Percentiles rank a stretch among this genome's conserved stretches.
Evolutionary conservation across 2,329 filamentous ascomycete genomes (phyloP).

Genomic region (Ambrosiella xylebori): DNA sequence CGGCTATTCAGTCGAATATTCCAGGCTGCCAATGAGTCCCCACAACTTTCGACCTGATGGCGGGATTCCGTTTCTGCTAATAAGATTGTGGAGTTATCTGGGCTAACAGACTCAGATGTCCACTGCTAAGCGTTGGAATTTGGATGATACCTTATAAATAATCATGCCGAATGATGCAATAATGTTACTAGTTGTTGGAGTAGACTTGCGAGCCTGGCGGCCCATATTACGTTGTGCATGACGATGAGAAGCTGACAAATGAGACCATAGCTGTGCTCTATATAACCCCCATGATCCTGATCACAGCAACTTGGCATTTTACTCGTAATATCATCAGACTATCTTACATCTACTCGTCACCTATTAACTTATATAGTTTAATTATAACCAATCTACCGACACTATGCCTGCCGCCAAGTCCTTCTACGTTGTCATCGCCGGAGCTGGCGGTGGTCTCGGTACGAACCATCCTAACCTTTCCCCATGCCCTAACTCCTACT

Average conservation of each 20-base stretch:
- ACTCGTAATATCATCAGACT: not conserved
- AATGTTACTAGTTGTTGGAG: not conserved
- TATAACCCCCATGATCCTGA: not conserved
- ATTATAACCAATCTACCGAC: not conserved
- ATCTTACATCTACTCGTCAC: not conserved
- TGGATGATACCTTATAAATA: not conserved
- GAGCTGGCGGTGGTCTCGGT: conserved; percentile 53
- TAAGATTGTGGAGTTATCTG: too few relatives aligned
- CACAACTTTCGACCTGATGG: too few relatives aligned
- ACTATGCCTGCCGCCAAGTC: not conserved
- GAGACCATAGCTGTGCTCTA: not conserved
- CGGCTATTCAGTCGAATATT: too few relatives aligned
- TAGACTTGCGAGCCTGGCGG: not conserved
- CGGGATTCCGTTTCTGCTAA: too few relatives aligned
- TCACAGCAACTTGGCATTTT: not conserved
- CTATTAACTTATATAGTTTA: not conserved
- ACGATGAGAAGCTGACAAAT: not conserved
- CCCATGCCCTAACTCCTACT: conserved; percentile 2
- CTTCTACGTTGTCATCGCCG: conserved; percentile 52
- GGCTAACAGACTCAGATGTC: too few relatives aligned
- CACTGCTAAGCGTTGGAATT: too few relatives aligned
- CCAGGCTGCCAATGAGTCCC: too few relatives aligned
- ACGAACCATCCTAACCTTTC: conserved; percentile 3
- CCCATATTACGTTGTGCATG: not conserved
- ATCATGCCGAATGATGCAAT: not conserved